Evolutionary conservation across 1,284 basidiomycete genomes (phyloP).

Genomic region (Tremellales sp.): DNA sequence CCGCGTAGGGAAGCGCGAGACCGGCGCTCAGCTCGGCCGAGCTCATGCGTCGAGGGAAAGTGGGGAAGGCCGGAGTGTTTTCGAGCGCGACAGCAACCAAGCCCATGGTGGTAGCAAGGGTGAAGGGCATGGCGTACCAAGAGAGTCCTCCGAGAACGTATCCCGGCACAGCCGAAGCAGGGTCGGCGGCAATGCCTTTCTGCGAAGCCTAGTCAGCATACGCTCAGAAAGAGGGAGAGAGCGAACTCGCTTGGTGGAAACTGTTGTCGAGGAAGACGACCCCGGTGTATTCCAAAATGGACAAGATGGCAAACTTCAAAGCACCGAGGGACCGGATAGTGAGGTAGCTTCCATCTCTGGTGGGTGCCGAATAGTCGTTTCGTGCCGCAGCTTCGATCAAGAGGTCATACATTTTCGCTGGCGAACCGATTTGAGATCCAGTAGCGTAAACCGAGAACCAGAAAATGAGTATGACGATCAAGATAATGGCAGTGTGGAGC

Average conservation of each 20-base stretch:
- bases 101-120: constrained; percentile 56
- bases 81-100: constrained; percentile 71
- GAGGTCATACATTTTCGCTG: constrained; percentile 56
- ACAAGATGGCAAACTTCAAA: constrained; percentile 83
- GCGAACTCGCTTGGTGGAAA: no score
- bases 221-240: no score
- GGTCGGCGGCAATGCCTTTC: constrained; percentile 78
- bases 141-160: constrained; percentile 85
- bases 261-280: constrained; percentile 53
- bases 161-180: constrained; percentile 77
- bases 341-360: constrained; percentile 61
- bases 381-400: constrained; percentile 49
- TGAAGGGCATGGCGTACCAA: constrained; percentile 80
- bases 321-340: constrained; percentile 78
- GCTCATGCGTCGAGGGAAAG: constrained; percentile 56
- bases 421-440: constrained; percentile 55
- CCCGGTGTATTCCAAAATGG: constrained; percentile 51
- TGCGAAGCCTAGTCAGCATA: constrained; percentile 58
- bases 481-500: constrained; percentile 74
- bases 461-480: constrained; percentile 62
- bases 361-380: constrained; percentile 57
- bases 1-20: constrained; percentile 54
- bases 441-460: constrained; percentile 69
- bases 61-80: constrained; percentile 27
- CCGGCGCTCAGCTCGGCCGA: constrained; percentile 55